Base-by-base conservation (phyloP, 1,139 yeast genomes). In the Candida mesenterica region DNA sequence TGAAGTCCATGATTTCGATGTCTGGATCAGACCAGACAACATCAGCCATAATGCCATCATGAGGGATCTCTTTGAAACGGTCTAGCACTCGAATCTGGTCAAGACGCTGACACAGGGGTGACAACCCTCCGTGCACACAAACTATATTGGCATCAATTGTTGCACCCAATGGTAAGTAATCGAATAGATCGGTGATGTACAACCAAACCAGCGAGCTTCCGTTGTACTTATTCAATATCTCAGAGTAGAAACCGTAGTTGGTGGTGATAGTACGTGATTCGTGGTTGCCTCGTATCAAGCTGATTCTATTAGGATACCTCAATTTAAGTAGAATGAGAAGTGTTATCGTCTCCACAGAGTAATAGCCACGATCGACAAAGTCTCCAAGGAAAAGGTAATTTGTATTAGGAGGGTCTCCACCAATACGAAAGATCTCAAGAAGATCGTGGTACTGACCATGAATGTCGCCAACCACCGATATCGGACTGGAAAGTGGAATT, bases 11-110 rank as follows among this genome's bases (percentile, higher is more conserved):
- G 37, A 84, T 75, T 41, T 82, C 86, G 24, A 87, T 89, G 55
- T 94, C 98, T 0, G 99, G 98, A 53, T 92, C 99, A 9, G 95
- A 84, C 99, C 99, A 92, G 13, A 92, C 97, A 39, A 92, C 67
- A 59, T 92, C 99, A 1, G 98, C 97, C 97, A 92, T 94, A 20
- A 96, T 95, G 0, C 98, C 98, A 57, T 92, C 98, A 51, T 94
- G 98, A 1, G 99, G 98, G 18, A 92, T 89, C 56, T 94, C 98
- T 46, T 79, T 77, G 59, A 89, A 90, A 44, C 99, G 61, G 56
- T 94, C 97, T 17, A 94, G 79, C 17, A 94, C 82, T 46, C 86
- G 72, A 40, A 92, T 87, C 50, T 94, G 97, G 55, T 92, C 97
- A 26, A 92, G 72, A 19, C 95, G 85, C 53, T 90, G 97, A 37